Percentiles rank a stretch among this genome's conserved stretches.
These are phyloP conservation scores for Fusarium humuli DNA, from an alignment of 2,329 filamentous ascomycete genomes.

Conservation along the genomic window DNA sequence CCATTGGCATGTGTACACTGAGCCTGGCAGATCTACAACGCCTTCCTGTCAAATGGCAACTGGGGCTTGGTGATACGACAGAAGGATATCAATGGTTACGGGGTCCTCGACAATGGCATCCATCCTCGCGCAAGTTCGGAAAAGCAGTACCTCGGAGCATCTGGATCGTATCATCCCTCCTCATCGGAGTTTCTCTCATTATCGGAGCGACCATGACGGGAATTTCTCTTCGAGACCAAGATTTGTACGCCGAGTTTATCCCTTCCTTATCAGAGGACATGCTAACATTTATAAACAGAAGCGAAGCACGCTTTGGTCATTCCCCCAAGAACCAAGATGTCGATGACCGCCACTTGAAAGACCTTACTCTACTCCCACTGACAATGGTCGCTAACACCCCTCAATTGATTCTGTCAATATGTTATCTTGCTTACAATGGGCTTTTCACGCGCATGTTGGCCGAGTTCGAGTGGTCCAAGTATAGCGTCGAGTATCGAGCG, in stretches of 20 bases:
- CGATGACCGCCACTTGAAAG: no score
- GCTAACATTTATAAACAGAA: no score
- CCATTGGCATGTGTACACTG: no score
- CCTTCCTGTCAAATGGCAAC: no score
- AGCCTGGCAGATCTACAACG: no score
- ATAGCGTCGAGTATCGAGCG: constrained; percentile 12
- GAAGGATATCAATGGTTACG: constrained; percentile 12
- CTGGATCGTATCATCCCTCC: constrained; percentile 22
- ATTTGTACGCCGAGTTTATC: no score
- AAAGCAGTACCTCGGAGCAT: constrained; percentile 24
- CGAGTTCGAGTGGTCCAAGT: constrained; percentile 34
- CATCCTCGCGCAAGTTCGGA: not conserved
- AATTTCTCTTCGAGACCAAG: constrained; percentile 2
- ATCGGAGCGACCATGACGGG: constrained; percentile 16
- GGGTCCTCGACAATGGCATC: constrained; percentile 21
- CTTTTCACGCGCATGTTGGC: constrained; percentile 38
- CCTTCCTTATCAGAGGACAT: no score
- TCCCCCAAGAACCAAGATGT: constrained; percentile 10
- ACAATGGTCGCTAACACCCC: constrained; percentile 32
- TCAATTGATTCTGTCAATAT: constrained; percentile 29
- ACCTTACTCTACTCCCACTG: not conserved
- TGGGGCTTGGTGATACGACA: not conserved
- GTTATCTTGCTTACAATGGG: constrained; percentile 29
- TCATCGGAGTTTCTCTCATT: constrained; percentile 21
- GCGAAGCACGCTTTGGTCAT: constrained; percentile 8